Conservation (phyloP, 441 rosid species). For the Erodium moschatum region DNA sequence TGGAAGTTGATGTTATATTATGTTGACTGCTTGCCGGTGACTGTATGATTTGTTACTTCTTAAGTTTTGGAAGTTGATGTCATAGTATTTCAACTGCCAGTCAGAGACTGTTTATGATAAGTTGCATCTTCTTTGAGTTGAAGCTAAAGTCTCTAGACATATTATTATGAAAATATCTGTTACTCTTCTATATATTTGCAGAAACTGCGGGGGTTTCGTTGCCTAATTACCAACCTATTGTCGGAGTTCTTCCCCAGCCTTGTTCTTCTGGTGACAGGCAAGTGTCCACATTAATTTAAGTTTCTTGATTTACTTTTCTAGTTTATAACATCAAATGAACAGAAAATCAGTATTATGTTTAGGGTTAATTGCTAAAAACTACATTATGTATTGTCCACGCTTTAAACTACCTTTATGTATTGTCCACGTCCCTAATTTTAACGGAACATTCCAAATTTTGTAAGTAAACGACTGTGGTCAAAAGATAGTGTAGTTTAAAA, state of each 20-base stretch:
- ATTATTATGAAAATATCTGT: not conserved
- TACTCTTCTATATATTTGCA: constrained; percentile 27
- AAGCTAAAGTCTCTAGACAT: not conserved
- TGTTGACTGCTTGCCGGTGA: not conserved
- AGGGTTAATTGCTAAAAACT: too few relatives aligned
- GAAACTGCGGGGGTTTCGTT: constrained; percentile 40
- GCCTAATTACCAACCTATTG: constrained; percentile 40
- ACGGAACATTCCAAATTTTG: too few relatives aligned
- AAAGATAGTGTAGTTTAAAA: too few relatives aligned
- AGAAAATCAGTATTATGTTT: too few relatives aligned
- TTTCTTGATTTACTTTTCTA: constrained; percentile 7
- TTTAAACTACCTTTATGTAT: too few relatives aligned
- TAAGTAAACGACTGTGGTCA: too few relatives aligned
- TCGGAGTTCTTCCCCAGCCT: constrained; percentile 62
- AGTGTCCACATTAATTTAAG: constrained; percentile 13
- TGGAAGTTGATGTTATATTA: too few relatives aligned
- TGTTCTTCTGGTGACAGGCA: constrained; percentile 48
- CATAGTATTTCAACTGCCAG: not conserved
- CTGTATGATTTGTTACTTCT: not conserved
- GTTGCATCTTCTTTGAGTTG: not conserved
- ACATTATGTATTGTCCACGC: too few relatives aligned
- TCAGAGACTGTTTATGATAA: not conserved
- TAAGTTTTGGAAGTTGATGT: not conserved
- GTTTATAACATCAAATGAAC: constrained; percentile 10
- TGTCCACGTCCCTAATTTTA: too few relatives aligned